Evolutionary conservation across 2,329 filamentous ascomycete genomes (phyloP).

Genomic region (Epichloe elymi): DNA sequence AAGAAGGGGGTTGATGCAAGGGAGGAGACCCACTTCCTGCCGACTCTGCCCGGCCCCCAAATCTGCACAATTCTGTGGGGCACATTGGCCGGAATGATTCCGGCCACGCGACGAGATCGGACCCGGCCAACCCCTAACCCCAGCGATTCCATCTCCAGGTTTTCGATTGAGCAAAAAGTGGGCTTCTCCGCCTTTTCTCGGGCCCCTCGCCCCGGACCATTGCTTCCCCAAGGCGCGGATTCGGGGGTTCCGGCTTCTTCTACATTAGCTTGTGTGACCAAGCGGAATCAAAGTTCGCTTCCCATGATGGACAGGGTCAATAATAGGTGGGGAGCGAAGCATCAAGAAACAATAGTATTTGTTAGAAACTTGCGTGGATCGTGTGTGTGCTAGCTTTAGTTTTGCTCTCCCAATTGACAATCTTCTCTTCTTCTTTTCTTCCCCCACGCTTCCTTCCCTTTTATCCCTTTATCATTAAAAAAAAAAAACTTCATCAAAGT

Average conservation of each 20-base stretch:
- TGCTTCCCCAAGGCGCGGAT: too few relatives aligned
- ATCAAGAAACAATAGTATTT: neutral
- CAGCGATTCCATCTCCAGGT: neutral
- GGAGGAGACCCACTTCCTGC: conserved; percentile 8
- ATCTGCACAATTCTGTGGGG: conserved; percentile 6
- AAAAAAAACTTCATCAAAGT: too few relatives aligned
- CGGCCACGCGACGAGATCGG: conserved; percentile 19
- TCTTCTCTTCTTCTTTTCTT: neutral
- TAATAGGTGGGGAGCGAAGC: too few relatives aligned
- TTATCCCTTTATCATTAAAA: neutral
- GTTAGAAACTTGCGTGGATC: neutral
- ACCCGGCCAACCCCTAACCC: conserved; percentile 8
- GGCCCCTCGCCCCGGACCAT: neutral
- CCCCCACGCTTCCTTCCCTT: neutral
- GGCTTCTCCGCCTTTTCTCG: neutral
- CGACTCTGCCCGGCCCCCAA: conserved; percentile 13
- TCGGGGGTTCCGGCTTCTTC: too few relatives aligned
- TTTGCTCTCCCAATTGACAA: neutral
- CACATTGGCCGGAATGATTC: conserved; percentile 21
- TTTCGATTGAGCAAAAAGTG: neutral
- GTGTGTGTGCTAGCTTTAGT: neutral
- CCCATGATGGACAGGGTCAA: too few relatives aligned
- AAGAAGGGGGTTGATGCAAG: neutral
- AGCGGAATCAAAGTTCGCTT: too few relatives aligned
- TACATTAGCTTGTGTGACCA: too few relatives aligned